phyloP scores from a whole-genome alignment of 2,329 filamentous ascomycete species.

The Fusarium redolens region DNA sequence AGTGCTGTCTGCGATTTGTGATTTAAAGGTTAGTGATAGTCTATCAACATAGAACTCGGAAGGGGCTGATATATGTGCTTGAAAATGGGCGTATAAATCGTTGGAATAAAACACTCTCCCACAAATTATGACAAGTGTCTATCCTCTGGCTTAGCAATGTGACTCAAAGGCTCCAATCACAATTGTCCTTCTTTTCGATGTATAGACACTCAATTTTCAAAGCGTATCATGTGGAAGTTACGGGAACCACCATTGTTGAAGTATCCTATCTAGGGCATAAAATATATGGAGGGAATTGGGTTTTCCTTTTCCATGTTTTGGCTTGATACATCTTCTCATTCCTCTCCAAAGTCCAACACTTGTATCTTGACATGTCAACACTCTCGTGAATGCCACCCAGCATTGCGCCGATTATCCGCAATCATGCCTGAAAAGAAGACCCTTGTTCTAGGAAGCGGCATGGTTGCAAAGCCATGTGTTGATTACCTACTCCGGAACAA shows the following conservation, averaged over 20 bases:
- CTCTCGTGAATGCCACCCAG: neutral
- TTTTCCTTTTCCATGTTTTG: neutral
- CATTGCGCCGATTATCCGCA: neutral
- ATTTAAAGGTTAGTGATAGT: too few relatives aligned
- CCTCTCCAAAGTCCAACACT: too few relatives aligned
- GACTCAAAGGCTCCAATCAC: too few relatives aligned
- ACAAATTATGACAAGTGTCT: neutral
- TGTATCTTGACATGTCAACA: neutral
- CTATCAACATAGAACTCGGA: neutral
- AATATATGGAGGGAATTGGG: neutral
- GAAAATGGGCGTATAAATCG: too few relatives aligned
- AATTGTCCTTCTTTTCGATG: too few relatives aligned
- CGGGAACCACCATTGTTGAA: neutral
- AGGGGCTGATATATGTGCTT: too few relatives aligned
- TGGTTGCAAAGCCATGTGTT: neutral
- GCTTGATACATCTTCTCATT: neutral
- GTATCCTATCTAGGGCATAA: neutral
- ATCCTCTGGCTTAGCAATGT: neutral
- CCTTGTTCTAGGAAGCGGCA: neutral
- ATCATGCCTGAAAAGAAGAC: neutral
- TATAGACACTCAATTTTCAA: neutral
- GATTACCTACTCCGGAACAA: neutral
- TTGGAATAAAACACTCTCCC: too few relatives aligned
- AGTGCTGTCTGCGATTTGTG: too few relatives aligned
- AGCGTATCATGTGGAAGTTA: neutral